Base-by-base conservation (phyloP, 257 asterid genomes). In the Prunella vulgaris region DNA sequence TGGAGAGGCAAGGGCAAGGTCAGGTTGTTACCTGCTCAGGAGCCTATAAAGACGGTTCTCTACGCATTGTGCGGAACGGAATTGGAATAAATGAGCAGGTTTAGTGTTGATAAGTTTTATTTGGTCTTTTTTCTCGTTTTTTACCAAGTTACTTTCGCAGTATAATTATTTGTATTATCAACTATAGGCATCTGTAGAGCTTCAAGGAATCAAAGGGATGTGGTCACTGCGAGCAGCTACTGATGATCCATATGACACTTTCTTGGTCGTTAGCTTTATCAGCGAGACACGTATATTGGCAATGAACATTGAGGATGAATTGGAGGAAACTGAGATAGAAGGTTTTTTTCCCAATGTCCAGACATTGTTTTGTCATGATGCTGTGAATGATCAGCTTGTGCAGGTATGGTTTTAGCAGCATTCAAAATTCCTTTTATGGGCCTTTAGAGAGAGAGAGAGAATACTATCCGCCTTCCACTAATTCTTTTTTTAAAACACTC, bases 11-110 rank as follows among this genome's bases (percentile, higher is more conserved):
- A 84, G 96, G 98, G 77, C 98, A 89, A 84, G 98, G 96, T 70
- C 96, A 92, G 86, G 98, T 92, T 72, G 98, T 92, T 70, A 92
- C 96, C 60, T 92, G 96, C 85, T 89, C 95, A n/a, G 96, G 98
- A 73, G 96, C 98, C 72, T 92, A 83, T 73, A 89, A 89, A 81
- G 97, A 92, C 78, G 97, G 96, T 62, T 92, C 97, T 49, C 86
- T 92, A 70, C 93, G 97, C 66, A 81, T 92, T 64, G 95, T 92
- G 68, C 95, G 95, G 48, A 89, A 92, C 82, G 97, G 97, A 67
- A 92, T 92, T 35, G 97, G 97, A 53, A 92, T 92, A 57, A 92
- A 89, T 71, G 98, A 89, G 76, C 98, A 89, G 95, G 96, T 89
- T 63, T 71, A 67, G 21, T 32, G 15, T 54, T 28, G 20, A 71